phyloP scores from a whole-genome alignment of 108 stramenopile genomes.

The Nitzschia sp. region DNA sequence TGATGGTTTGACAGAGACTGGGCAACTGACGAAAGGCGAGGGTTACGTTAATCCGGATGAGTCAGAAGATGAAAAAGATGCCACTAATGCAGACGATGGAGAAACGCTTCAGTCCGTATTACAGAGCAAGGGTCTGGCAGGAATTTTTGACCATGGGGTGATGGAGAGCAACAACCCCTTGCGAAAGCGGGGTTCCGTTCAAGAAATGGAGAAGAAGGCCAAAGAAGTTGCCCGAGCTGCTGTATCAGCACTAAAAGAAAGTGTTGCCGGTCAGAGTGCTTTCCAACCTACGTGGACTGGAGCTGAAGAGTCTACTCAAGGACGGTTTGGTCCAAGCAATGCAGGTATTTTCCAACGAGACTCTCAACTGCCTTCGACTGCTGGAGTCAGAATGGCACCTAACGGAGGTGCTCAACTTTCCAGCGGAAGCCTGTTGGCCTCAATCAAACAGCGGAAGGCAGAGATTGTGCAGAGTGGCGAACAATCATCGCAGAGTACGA shows the following conservation, averaged over 20 bases:
- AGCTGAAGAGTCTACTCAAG: conserved; percentile 38
- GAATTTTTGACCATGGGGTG: conserved; percentile 63
- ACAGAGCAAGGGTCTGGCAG: conserved; percentile 76
- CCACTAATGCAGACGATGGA: conserved; percentile 34
- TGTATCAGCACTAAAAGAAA: conserved; percentile 47
- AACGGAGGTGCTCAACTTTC: conserved; percentile 1
- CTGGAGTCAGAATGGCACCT: conserved; percentile 3
- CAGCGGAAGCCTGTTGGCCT: conserved; percentile 48
- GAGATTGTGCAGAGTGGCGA: conserved; percentile 41
- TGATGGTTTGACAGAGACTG: conserved; percentile 65
- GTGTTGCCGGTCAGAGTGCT: conserved; percentile 38
- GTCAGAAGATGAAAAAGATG: not conserved
- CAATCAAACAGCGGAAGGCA: conserved; percentile 49
- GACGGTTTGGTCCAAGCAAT: conserved; percentile 13
- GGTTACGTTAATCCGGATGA: conserved; percentile 54
- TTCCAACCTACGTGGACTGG: conserved; percentile 72
- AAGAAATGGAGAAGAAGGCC: conserved; percentile 80
- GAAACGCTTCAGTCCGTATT: conserved; percentile 64
- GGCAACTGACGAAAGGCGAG: conserved; percentile 57
- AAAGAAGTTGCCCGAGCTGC: conserved; percentile 67
- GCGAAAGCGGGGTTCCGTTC: conserved; percentile 47
- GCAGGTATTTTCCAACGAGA: no score
- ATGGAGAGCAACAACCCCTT: conserved; percentile 36
- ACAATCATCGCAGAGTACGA: conserved; percentile 16
- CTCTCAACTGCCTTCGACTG: not conserved